These are phyloP conservation scores for Salix koriyanagi DNA, from an alignment of 345 rosid genomes.

Conservation along the genomic window DNA sequence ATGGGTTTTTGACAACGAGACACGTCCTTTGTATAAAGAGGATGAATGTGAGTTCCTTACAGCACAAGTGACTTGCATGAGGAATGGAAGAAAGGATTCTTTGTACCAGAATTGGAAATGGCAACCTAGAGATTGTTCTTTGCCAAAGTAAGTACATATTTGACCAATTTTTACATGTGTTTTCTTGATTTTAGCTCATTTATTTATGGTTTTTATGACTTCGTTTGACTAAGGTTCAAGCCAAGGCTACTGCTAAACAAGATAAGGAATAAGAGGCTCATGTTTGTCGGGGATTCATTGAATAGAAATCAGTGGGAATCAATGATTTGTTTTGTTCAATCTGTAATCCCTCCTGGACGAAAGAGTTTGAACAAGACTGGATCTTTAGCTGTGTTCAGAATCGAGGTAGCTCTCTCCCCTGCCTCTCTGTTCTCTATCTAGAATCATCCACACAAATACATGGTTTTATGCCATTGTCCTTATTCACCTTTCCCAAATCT, in stretches of 20 bases:
- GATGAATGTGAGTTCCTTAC: slow-evolving; percentile 78
- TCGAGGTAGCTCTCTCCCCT: slow-evolving; percentile 45
- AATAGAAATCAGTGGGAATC: slow-evolving; percentile 99
- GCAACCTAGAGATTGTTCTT: slow-evolving; percentile 82
- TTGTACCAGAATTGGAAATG: slow-evolving; percentile 89
- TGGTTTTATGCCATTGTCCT: not conserved
- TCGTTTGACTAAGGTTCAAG: slow-evolving; percentile 47
- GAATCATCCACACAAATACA: not conserved
- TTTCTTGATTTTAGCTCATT: slow-evolving; percentile 2
- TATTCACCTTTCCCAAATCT: not conserved
- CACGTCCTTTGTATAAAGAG: slow-evolving; percentile 72
- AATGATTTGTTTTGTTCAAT: slow-evolving; percentile 89
- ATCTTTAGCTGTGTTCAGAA: slow-evolving; percentile 60
- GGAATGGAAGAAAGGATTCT: slow-evolving; percentile 87
- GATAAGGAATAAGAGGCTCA: slow-evolving; percentile 86
- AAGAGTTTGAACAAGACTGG: slow-evolving; percentile 65
- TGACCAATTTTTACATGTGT: not conserved
- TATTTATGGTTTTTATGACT: not conserved
- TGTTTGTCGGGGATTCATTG: slow-evolving; percentile 96
- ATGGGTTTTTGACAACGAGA: slow-evolving; percentile 69
- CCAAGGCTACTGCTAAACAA: slow-evolving; percentile 66
- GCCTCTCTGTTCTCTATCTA: not conserved
- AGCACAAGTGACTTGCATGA: slow-evolving; percentile 79
- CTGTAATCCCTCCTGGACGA: slow-evolving; percentile 55
- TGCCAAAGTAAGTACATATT: slow-evolving; percentile 53